phyloP scores from a whole-genome alignment of 192 early-diverging fungal genomes.

The Dispira parvispora region DNA sequence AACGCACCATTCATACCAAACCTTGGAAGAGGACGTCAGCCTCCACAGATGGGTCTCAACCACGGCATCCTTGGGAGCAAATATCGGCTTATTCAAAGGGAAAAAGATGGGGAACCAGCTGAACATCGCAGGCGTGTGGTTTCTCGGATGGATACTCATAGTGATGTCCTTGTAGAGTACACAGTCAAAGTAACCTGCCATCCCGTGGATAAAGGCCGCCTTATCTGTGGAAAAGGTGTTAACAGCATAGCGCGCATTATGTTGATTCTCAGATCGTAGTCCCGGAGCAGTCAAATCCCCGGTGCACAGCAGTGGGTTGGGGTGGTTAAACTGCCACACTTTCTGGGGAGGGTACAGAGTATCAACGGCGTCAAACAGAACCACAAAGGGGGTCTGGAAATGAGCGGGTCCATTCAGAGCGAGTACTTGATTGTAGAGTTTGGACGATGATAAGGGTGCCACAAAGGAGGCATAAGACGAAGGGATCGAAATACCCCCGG shows the following conservation, averaged over 20 bases:
- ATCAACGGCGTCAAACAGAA: conserved; percentile 69
- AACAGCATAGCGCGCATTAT: conserved; percentile 50
- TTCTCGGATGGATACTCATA: conserved; percentile 63
- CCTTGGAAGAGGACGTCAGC: conserved; percentile 50
- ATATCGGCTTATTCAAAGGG: conserved; percentile 62
- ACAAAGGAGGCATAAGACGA: conserved; percentile 66
- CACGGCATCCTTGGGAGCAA: conserved; percentile 34
- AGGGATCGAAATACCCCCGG: conserved; percentile 82
- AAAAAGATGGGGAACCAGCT: conserved; percentile 99
- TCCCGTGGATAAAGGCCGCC: conserved; percentile 65
- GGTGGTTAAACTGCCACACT: conserved; percentile 75
- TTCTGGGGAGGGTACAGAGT: conserved; percentile 48
- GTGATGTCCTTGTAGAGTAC: conserved; percentile 69
- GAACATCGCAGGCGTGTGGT: conserved; percentile 87
- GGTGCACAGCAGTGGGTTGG: conserved; percentile 20
- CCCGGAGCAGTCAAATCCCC: neutral
- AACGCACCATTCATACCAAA: conserved; percentile 95
- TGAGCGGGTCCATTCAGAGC: conserved; percentile 43
- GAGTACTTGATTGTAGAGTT: conserved; percentile 57
- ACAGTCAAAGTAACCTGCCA: conserved; percentile 95
- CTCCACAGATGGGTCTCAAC: conserved; percentile 78
- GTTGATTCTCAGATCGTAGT: conserved; percentile 30
- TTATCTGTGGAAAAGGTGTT: conserved; percentile 33
- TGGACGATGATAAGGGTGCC: conserved; percentile 74
- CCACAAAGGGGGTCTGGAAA: conserved; percentile 94